Conservation (phyloP, 495 filamentous ascomycete genomes). For the Xanthoparmelia taractica region DNA sequence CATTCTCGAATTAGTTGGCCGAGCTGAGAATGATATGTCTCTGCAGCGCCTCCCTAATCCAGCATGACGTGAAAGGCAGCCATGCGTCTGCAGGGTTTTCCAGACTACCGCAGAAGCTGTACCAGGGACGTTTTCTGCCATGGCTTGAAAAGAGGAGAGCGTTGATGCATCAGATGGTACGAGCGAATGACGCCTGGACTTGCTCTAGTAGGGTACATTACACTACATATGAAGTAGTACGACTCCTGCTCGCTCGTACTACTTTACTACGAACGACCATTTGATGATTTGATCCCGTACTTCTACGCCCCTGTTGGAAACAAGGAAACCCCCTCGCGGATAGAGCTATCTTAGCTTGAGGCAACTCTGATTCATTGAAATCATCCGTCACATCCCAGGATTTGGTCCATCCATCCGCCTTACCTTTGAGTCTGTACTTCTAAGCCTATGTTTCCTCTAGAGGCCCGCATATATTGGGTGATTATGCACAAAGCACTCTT, state of each 20-base stretch:
- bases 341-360: conserved; percentile 13
- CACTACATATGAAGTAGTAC: background rate
- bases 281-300: background rate
- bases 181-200: conserved; percentile 9
- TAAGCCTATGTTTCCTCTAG: background rate
- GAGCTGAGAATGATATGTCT: background rate
- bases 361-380: background rate
- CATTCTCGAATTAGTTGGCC: background rate
- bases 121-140: background rate
- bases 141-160: conserved; percentile 1
- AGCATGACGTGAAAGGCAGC: conserved; percentile 8
- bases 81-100: conserved; percentile 10
- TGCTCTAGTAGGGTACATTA: background rate
- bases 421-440: background rate
- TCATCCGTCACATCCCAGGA: conserved; percentile 12
- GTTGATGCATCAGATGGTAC: background rate
- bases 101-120: background rate
- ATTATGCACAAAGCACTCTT: conserved; percentile 4
- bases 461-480: conserved; percentile 1
- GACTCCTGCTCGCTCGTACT: background rate
- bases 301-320: background rate
- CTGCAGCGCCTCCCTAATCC: conserved; percentile 1
- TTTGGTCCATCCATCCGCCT: background rate
- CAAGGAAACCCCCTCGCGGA: conserved; percentile 9
- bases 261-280: background rate